Conservation (phyloP, 2,329 filamentous ascomycete genomes). For the Coniochaeta ligniaria region DNA sequence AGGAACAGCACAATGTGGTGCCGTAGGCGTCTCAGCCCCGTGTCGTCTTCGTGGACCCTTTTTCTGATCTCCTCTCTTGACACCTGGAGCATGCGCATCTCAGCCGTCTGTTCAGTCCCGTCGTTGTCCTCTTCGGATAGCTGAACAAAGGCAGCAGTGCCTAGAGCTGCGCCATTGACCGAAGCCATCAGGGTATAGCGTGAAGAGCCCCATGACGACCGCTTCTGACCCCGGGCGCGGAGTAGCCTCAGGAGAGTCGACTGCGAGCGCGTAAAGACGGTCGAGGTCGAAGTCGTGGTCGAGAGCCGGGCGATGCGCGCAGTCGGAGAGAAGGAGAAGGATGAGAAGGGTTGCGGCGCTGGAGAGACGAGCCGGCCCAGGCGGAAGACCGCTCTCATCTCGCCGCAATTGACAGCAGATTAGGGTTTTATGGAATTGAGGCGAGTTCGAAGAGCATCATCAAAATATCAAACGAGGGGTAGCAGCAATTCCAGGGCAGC, state of each 20-base stretch:
- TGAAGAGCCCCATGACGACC: constrained; percentile 7
- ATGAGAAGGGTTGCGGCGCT: constrained; percentile 6
- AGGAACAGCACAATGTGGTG: constrained; percentile 58
- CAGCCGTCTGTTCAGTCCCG: constrained; percentile 55
- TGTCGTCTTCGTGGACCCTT: constrained; percentile 54
- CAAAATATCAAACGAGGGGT: not conserved
- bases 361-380: constrained; percentile 35
- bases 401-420: constrained; percentile 11
- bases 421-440: not conserved
- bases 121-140: constrained; percentile 48
- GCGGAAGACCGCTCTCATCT: constrained; percentile 38
- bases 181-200: constrained; percentile 25
- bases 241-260: not conserved
- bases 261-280: not conserved
- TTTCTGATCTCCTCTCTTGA: constrained; percentile 74
- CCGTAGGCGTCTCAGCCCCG: constrained; percentile 49
- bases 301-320: not conserved
- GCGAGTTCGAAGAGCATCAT: not conserved
- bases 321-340: not conserved
- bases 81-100: constrained; percentile 78
- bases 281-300: not conserved
- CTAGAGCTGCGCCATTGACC: constrained; percentile 33
- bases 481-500: not conserved
- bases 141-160: constrained; percentile 49
- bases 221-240: not conserved